Evolutionary conservation across 345 rosid genomes (phyloP).

Genomic region (Adansonia digitata): DNA sequence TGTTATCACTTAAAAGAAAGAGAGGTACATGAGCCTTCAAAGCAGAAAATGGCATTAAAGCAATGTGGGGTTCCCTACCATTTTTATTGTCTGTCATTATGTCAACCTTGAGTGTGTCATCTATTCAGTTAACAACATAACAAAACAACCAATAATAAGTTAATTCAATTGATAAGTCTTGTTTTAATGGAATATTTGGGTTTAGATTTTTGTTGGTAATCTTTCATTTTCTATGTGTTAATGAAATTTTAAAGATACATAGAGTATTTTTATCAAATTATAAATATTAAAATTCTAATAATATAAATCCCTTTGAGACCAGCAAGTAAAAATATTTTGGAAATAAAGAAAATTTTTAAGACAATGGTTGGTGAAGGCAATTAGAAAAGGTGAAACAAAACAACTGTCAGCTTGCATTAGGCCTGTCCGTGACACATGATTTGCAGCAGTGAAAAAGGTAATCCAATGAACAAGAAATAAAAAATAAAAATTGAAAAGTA

Average conservation of each 20-base stretch:
- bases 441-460: constrained; percentile 41
- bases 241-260: too few relatives aligned
- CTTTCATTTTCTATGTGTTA: not conserved
- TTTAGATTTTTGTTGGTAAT: not conserved
- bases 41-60: not conserved
- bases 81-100: not conserved
- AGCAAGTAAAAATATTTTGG: too few relatives aligned
- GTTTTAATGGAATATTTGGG: not conserved
- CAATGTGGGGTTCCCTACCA: not conserved
- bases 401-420: constrained; percentile 21
- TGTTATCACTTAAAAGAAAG: too few relatives aligned
- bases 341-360: not conserved
- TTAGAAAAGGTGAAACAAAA: constrained; percentile 22
- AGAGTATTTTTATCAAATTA: too few relatives aligned
- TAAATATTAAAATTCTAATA: too few relatives aligned
- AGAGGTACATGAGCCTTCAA: not conserved
- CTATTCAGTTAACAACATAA: not conserved
- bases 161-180: not conserved
- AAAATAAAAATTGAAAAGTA: not conserved
- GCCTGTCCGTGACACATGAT: constrained; percentile 40
- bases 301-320: too few relatives aligned
- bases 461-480: constrained; percentile 28
- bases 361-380: constrained; percentile 22
- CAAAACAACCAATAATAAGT: not conserved
- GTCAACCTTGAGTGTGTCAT: not conserved